Conservation (phyloP, 495 filamentous ascomycete genomes). For the Ascobolus immersus region DNA sequence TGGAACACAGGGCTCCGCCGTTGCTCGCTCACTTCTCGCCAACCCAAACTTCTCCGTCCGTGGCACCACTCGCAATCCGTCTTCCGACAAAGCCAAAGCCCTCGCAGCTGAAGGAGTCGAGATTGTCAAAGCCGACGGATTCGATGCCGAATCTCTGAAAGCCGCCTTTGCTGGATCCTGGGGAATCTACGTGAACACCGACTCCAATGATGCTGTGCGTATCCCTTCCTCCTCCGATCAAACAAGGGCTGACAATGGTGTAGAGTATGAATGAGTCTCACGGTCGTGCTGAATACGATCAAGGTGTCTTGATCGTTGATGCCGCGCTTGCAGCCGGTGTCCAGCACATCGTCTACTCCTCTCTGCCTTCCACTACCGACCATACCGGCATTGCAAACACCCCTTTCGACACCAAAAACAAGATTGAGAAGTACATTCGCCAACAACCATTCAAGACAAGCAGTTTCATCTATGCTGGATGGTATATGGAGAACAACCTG, state of each 20-base stretch:
- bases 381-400: neutral
- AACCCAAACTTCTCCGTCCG: neutral
- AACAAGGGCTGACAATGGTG: no score
- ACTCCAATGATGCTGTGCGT: neutral
- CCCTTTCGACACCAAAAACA: neutral
- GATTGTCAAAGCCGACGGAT: no score
- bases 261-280: no score
- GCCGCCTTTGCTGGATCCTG: neutral
- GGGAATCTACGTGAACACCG: neutral
- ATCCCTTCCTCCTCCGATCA: no score
- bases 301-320: neutral
- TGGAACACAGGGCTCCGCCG: conserved; percentile 25
- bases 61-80: neutral
- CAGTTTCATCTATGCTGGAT: neutral
- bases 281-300: neutral
- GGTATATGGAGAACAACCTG: neutral
- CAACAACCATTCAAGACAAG: neutral
- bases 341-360: neutral
- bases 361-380: no score
- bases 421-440: neutral
- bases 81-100: neutral
- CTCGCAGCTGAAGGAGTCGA: neutral
- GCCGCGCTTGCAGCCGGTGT: neutral
- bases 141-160: neutral
- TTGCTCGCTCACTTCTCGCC: conserved; percentile 24